Base-by-base conservation (phyloP, 495 filamentous ascomycete genomes). In the Neurospora sp. region DNA sequence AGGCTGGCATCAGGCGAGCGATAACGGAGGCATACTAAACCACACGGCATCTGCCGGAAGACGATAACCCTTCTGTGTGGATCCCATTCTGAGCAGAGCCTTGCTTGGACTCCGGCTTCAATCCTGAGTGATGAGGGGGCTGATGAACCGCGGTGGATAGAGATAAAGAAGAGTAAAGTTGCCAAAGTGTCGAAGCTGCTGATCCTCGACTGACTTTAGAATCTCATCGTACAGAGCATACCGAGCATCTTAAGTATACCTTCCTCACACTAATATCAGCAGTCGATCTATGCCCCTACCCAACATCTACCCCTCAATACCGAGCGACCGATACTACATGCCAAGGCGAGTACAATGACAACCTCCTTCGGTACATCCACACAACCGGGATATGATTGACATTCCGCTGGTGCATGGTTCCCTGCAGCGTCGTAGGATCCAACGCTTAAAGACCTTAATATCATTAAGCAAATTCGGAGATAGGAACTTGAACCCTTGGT, bases 31-130 rank as follows among this genome's bases (percentile, higher is more conserved):
- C 83, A 79, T 71, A 86, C 85, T 85, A 73, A 88, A 83, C 86
- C 86, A 88, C 78, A 84, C 82, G 12, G 85, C 86, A 70, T 85
- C 82, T 0, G 75, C 14, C 38, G 86, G 85, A 54, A 87, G 81
- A n/a, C 80, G 72, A 79, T 87, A 87, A 0, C 79, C 78, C 38
- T 82, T 75, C 23, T 76, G 79, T 23, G 1, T 23, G 46, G 46
- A 54, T 23, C 20, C 46, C 20, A 54, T 72, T 85, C 83, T 23
- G 79, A 66, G 2, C 39, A 71, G 70, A 10, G 80, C 77, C 81
- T 82, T 83, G 5, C 44, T 76, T 23, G 23, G 41, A 44, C 2
- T 44, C 16, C n/a, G 41, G 41, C 41, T 44, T 44, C 16, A 18
- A n/a, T 6, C 41, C 16, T 44, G 10, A 18, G 20, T 54, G 46